Evolutionary conservation across 2,329 filamentous ascomycete genomes (phyloP).

Genomic region (Fusarium bulbicola): DNA sequence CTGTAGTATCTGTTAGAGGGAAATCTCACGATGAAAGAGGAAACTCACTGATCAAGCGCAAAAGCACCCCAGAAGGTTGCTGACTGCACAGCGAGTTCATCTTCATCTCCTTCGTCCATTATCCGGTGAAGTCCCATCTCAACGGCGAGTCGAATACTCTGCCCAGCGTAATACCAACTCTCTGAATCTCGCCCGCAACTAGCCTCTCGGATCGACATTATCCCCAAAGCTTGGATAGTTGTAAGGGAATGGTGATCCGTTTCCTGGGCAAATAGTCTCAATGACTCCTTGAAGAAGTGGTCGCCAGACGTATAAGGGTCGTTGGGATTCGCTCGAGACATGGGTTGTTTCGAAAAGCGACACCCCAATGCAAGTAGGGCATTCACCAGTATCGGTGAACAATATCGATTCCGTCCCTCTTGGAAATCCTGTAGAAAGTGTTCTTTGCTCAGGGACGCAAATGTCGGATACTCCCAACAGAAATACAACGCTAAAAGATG

Average conservation of each 20-base stretch:
- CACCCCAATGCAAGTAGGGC: slow-evolving; percentile 73
- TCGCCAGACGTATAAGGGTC: slow-evolving; percentile 74
- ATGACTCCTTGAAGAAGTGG: slow-evolving; percentile 77
- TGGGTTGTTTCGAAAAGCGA: slow-evolving; percentile 72
- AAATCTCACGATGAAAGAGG: neutral
- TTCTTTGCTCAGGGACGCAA: slow-evolving; percentile 76
- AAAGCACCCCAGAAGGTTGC: slow-evolving; percentile 72
- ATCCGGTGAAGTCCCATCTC: slow-evolving; percentile 75
- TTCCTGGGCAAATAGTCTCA: slow-evolving; percentile 67
- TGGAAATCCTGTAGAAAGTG: slow-evolving; percentile 74
- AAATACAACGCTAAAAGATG: slow-evolving; percentile 75
- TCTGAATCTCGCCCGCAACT: slow-evolving; percentile 77
- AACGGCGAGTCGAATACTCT: slow-evolving; percentile 76
- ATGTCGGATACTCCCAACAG: slow-evolving; percentile 80
- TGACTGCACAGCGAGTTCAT: slow-evolving; percentile 66
- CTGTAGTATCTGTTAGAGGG: slow-evolving; percentile 49
- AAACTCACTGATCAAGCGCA: slow-evolving; percentile 69
- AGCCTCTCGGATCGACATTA: slow-evolving; percentile 80
- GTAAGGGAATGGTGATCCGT: slow-evolving; percentile 70
- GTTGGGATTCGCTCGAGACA: slow-evolving; percentile 68
- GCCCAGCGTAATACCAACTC: slow-evolving; percentile 76
- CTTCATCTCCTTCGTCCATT: slow-evolving; percentile 58
- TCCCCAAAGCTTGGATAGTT: slow-evolving; percentile 77
- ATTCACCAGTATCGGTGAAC: slow-evolving; percentile 73
- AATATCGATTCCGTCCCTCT: slow-evolving; percentile 69